Percentiles rank a stretch among this genome's conserved stretches.
These are phyloP conservation scores for Coemansia sp. DNA, from an alignment of 192 early-diverging fungal species.

Conservation along the genomic window DNA sequence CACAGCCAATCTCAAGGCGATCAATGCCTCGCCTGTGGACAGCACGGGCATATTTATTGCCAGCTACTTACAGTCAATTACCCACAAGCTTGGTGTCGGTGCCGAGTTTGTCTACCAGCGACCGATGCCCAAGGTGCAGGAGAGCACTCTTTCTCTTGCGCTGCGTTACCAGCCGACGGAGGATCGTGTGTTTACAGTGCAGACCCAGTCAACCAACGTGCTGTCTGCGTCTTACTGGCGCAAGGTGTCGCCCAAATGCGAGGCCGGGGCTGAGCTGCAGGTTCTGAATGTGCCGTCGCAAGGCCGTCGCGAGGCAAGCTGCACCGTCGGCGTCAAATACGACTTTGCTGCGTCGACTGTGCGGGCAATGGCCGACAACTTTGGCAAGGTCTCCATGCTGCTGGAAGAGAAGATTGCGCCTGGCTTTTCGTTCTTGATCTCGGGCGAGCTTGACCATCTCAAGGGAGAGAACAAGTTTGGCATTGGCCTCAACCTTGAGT, in stretches of 20 bases:
- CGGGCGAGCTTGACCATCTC: constrained; percentile 95
- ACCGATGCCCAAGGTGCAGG: constrained; percentile 78
- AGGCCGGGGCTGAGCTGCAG: constrained; percentile 90
- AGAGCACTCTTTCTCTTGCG: constrained; percentile 72
- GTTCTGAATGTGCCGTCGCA: constrained; percentile 62
- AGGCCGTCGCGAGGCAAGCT: constrained; percentile 82
- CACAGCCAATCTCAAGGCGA: constrained; percentile 86
- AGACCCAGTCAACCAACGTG: constrained; percentile 65
- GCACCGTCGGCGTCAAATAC: constrained; percentile 95
- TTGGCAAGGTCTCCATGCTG: constrained; percentile 82
- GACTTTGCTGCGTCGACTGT: constrained; percentile 91
- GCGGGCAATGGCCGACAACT: constrained; percentile 88
- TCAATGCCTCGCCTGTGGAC: constrained; percentile 92
- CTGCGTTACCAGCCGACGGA: constrained; percentile 66
- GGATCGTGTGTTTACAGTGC: constrained; percentile 68
- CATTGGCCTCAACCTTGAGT: constrained; percentile 83
- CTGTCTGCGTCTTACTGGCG: constrained; percentile 87
- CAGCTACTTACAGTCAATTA: constrained; percentile 89
- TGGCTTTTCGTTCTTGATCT: constrained; percentile 84
- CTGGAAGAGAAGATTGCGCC: constrained; percentile 96
- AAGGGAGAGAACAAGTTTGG: constrained; percentile 87
- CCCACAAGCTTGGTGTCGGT: constrained; percentile 78
- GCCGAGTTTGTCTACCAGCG: constrained; percentile 82
- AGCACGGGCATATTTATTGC: constrained; percentile 86
- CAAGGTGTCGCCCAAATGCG: constrained; percentile 88